Evolutionary conservation across 345 rosid species (phyloP), one percentile per base, ranked within the genome.

Genomic region (Boechera retrofracta): DNA sequence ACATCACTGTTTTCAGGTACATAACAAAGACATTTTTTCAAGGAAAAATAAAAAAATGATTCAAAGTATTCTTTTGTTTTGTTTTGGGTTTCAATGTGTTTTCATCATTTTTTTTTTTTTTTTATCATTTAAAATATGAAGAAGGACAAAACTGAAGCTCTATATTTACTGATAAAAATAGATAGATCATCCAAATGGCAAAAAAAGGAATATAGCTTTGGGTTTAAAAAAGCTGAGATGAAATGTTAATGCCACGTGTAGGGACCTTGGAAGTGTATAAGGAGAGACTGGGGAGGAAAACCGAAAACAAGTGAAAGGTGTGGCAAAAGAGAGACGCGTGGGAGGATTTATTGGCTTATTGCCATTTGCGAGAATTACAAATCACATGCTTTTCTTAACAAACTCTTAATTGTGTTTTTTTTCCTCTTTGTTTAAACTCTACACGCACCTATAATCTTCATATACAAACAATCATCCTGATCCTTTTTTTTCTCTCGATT

Each of bases 301-400:
- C 24, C 24, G 5, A 54, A 73, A 42, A 45, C 52, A 49, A 48
- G 58, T 10, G 71, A 67, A 66, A 10, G 59, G 63, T 60, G 64
- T 51, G 75, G 70, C 70, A 69, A 53, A 69, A 69, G 64, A 75
- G 53, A 69, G 75, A 77, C 71, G 80, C 80, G 80, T 77, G 80
- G 80, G 80, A 5, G 0, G 54, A 52, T 68, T 76, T 42, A 76
- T 76, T 59, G 74, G 63, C 42, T 7, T 13, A 24, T 47, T 47
- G 51, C 59, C 15, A 66, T 61, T 61, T 38, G n/a, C 7, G 67
- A 39, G 48, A 7, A 44, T 66, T 56, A 75, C 63, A 39, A 59
- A 44, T 75, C 73, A 67, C 73, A 67, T 75, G 78, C 60, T 15
- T 48, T 10, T 6, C 63, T 15, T 67, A 52, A 52, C 18, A 26